Percentiles rank a stretch among this genome's conserved stretches.
Evolutionary conservation across 2,329 filamentous ascomycete genomes (phyloP).

Genomic region (Cryphonectria carpinicola): DNA sequence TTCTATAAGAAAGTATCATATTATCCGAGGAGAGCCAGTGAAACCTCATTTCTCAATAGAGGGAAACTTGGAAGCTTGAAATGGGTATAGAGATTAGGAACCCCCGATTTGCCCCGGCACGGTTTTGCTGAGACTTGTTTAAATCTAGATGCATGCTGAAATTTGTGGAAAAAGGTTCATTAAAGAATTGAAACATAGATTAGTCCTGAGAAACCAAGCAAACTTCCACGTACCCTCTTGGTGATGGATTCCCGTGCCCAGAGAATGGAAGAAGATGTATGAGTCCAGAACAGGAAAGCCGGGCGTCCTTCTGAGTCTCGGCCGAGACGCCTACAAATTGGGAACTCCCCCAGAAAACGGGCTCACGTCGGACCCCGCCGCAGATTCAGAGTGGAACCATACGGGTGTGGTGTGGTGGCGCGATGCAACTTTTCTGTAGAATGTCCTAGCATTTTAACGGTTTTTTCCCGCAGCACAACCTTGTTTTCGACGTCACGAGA

Average conservation of each 20-base stretch:
- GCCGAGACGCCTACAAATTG: neutral
- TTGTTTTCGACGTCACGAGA: neutral
- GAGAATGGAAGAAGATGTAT: neutral
- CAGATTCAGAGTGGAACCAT: neutral
- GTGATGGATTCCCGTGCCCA: neutral
- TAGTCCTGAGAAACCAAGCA: neutral
- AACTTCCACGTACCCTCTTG: neutral
- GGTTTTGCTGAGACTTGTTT: neutral
- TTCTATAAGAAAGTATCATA: neutral
- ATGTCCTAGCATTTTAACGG: constrained; percentile 3
- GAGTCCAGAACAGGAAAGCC: neutral
- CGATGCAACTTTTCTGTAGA: neutral
- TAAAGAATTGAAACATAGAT: too few species aligned
- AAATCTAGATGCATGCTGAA: neutral
- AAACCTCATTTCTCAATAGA: neutral
- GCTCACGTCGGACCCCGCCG: neutral
- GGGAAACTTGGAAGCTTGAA: neutral
- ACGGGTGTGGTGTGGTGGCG: neutral
- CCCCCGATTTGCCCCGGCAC: too few species aligned
- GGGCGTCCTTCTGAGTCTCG: neutral
- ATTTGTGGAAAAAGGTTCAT: too few species aligned
- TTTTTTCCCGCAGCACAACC: neutral
- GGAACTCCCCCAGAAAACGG: neutral
- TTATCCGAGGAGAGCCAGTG: neutral
- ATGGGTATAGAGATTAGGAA: neutral